phyloP scores from a whole-genome alignment of 2,329 filamentous ascomycete species.

The Teratosphaeriaceae sp. region DNA sequence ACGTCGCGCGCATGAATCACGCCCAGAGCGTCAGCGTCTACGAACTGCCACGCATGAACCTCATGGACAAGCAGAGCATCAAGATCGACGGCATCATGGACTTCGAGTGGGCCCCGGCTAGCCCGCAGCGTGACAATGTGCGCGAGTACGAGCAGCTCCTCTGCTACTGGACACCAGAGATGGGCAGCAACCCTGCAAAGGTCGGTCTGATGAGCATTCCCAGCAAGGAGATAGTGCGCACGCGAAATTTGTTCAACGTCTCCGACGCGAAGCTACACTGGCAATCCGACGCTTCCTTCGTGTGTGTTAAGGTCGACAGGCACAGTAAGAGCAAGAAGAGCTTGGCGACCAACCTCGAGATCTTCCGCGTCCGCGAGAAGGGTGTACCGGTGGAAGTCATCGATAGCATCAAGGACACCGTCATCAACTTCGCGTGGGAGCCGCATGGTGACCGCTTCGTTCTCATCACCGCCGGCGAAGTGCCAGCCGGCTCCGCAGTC shows the following conservation, averaged over 20 bases:
- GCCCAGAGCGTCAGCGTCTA: slow-evolving; percentile 87
- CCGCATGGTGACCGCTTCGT: slow-evolving; percentile 97
- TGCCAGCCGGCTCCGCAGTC: slow-evolving; percentile 68
- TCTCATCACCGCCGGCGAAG: slow-evolving; percentile 89
- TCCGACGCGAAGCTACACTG: slow-evolving; percentile 98
- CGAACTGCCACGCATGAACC: slow-evolving; percentile 80
- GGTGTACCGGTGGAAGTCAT: slow-evolving; percentile 97
- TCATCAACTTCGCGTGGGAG: slow-evolving; percentile 99
- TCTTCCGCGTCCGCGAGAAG: slow-evolving; percentile 96
- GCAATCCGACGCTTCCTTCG: slow-evolving; percentile 89
- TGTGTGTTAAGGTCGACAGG: slow-evolving; percentile 97
- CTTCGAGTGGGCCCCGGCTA: slow-evolving; percentile 94
- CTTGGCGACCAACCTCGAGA: slow-evolving; percentile 91
- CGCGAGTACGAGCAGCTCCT: slow-evolving; percentile 94
- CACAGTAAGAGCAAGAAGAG: slow-evolving; percentile 99
- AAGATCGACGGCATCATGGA: slow-evolving; percentile 97
- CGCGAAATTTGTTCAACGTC: slow-evolving; percentile 95
- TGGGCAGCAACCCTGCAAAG: slow-evolving; percentile 95
- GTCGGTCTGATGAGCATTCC: slow-evolving; percentile 95
- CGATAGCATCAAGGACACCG: slow-evolving; percentile 94
- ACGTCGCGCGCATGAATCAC: slow-evolving; percentile 85
- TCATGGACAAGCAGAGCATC: slow-evolving; percentile 83
- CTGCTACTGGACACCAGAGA: slow-evolving; percentile 98
- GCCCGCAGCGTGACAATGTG: slow-evolving; percentile 71
- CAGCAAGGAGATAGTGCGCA: slow-evolving; percentile 87